phyloP scores from a whole-genome alignment of 495 filamentous ascomycete genomes.

The Tuber indicum region DNA sequence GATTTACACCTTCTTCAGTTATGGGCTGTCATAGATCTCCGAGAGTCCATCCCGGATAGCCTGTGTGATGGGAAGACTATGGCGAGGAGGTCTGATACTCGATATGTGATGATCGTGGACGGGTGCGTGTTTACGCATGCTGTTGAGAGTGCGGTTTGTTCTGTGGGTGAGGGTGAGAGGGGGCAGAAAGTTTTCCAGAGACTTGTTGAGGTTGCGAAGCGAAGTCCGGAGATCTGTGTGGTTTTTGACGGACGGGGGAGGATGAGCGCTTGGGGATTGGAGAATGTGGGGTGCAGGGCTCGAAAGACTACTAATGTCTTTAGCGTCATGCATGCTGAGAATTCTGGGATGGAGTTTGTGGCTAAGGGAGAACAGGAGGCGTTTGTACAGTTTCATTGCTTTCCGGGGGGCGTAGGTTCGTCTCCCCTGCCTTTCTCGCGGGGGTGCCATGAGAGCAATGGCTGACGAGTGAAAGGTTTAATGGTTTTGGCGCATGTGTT shows the following conservation, averaged over 20 bases:
- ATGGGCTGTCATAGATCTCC: conserved; percentile 78
- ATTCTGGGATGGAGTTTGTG: conserved; percentile 25
- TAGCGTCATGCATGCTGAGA: conserved; percentile 77
- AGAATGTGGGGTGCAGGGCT: conserved; percentile 73
- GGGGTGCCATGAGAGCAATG: background rate
- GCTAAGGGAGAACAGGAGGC: conserved; percentile 43
- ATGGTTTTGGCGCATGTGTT: conserved; percentile 80
- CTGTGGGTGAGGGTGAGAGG: conserved; percentile 50
- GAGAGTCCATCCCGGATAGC: conserved; percentile 54
- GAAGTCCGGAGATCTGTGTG: conserved; percentile 78
- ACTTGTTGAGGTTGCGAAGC: conserved; percentile 77
- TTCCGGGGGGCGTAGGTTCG: conserved; percentile 53
- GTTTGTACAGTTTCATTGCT: conserved; percentile 67
- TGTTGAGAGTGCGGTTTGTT: conserved; percentile 66
- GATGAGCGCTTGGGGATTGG: conserved; percentile 92
- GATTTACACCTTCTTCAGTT: conserved; percentile 64
- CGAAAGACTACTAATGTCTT: conserved; percentile 66
- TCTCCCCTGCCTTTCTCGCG: background rate
- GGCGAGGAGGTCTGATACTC: conserved; percentile 35
- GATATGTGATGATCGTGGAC: conserved; percentile 79
- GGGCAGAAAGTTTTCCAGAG: conserved; percentile 70
- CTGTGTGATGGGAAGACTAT: background rate
- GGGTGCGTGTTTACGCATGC: conserved; percentile 71
- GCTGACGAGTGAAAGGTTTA: conserved; percentile 46
- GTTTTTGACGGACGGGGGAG: conserved; percentile 75